Base-by-base conservation (phyloP, 192 early-diverging fungal species). In the Paraglomus occultum region DNA sequence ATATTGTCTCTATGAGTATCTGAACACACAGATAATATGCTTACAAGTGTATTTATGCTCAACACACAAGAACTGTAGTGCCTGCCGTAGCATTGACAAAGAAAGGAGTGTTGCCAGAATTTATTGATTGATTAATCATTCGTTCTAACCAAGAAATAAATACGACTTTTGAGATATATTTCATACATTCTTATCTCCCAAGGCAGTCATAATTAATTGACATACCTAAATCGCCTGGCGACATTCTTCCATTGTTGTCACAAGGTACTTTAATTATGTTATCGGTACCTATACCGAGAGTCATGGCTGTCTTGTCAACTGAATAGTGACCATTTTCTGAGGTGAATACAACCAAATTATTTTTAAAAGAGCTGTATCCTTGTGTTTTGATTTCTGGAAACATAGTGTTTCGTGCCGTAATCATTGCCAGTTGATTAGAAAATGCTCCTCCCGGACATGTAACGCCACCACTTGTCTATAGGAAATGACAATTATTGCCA, bases 41-140 rank as follows among this genome's bases (percentile, higher is more conserved):
- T n/a, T 47, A 46, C 8, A 31, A 31, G 1, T 31, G 31, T 31
- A 31, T 31, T 31, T 31, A 31, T 31, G 31, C 31, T 31, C 31
- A 44, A 63, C 55, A 52, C 60, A 82, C 81, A 65, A 94, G 74
- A 17, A 94, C 91, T 5, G 91, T 94, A 4, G 92, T 94, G 44
- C 92, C 92, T 44, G 89, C 85, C 0, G 92, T 94, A 8, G 87
- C 88, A 73, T 90, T 91, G 73, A 94, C 84, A 71, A 93, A 92
- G 61, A 91, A 92, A 11, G 92, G 92, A 10, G 77, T 77, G 8
- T 82, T 81, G 15, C 83, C 88, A 0, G 64, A 15, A 7, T 67
- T 74, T 5, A 83, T 50, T 0, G 79, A 74, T 9, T 66, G 55
- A 12, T 73, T 70, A 15, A 91, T 77, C 47, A 83, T 38, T 4